Percentiles rank a stretch among this genome's conserved stretches.
Conservation (phyloP, 352 stramenopile species). For the Phytophthora aleatoria region DNA sequence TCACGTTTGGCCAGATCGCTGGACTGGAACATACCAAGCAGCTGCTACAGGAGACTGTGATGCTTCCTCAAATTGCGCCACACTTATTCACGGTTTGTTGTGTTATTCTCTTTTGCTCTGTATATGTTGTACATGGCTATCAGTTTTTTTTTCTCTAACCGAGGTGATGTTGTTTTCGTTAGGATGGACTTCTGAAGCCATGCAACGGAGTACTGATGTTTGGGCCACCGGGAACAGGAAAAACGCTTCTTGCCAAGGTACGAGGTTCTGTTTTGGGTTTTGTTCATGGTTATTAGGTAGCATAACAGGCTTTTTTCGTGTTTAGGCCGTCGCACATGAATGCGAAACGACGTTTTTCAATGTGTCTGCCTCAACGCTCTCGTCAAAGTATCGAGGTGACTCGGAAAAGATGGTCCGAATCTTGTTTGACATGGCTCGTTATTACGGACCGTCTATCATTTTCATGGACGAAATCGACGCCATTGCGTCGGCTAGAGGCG, state of each 20-base stretch:
- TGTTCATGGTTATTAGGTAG: background rate
- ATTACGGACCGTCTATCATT: constrained; percentile 97
- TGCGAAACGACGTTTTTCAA: constrained; percentile 99
- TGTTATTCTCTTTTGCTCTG: background rate
- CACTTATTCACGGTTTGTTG: constrained; percentile 77
- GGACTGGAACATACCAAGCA: constrained; percentile 85
- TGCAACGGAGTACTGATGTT: constrained; percentile 89
- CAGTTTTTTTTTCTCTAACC: background rate
- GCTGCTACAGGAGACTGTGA: constrained; percentile 82
- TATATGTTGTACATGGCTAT: no score
- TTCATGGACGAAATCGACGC: constrained; percentile 99
- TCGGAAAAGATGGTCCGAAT: constrained; percentile 97
- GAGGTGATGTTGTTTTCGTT: constrained; percentile 1
- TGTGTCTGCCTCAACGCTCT: constrained; percentile 91
- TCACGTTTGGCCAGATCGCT: constrained; percentile 81
- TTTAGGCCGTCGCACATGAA: constrained; percentile 90
- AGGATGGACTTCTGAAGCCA: constrained; percentile 80
- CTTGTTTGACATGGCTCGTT: constrained; percentile 98
- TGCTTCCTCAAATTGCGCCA: constrained; percentile 84
- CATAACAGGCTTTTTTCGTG: background rate
- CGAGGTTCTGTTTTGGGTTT: background rate
- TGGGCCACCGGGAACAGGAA: constrained; percentile 88
- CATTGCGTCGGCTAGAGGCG: constrained; percentile 77
- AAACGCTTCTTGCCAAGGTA: constrained; percentile 88
- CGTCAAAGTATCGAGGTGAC: constrained; percentile 95